A percentile compares a stretch with the other conserved stretches of the same genome.
phyloP scores from a whole-genome alignment of 2,329 filamentous ascomycete species.

The Blastomyces silverae region DNA sequence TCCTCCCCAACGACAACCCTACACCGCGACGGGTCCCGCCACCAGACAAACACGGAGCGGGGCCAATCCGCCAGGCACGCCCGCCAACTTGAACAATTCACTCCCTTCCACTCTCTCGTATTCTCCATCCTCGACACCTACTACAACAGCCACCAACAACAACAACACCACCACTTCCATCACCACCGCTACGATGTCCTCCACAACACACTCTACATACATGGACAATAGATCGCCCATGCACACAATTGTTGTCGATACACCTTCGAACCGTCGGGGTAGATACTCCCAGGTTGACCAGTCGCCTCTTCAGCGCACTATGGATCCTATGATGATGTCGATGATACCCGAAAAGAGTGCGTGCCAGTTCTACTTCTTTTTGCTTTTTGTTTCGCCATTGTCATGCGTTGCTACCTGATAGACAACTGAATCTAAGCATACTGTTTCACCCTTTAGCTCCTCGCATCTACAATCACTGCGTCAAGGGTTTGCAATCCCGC shows the following conservation, averaged over 20 bases:
- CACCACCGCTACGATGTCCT: not conserved
- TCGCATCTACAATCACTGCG: constrained; percentile 80
- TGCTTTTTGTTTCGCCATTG: not conserved
- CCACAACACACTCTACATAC: not conserved
- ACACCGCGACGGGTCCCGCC: not conserved
- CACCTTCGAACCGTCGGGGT: constrained; percentile 40
- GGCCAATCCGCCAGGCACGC: not conserved
- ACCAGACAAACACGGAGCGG: constrained; percentile 11
- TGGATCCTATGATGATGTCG: constrained; percentile 34
- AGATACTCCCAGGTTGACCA: constrained; percentile 32
- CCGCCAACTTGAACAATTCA: not conserved
- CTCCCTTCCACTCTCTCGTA: constrained; percentile 1
- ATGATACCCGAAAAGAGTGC: constrained; percentile 14
- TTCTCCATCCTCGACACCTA: not conserved
- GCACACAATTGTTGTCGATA: constrained; percentile 31
- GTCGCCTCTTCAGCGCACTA: constrained; percentile 28
- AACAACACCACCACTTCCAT: constrained; percentile 20
- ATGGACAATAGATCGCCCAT: constrained; percentile 10
- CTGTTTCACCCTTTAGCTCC: constrained; percentile 25
- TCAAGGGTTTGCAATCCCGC: constrained; percentile 73
- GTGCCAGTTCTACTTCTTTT: not conserved
- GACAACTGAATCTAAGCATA: not conserved
- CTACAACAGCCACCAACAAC: not conserved
- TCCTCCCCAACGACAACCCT: constrained; percentile 9
- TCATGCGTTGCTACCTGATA: not conserved